A percentile compares a stretch with the other conserved stretches of the same genome.
phyloP scores from a whole-genome alignment of 1,284 basidiomycete genomes.

The Xerocomus minutiporus region DNA sequence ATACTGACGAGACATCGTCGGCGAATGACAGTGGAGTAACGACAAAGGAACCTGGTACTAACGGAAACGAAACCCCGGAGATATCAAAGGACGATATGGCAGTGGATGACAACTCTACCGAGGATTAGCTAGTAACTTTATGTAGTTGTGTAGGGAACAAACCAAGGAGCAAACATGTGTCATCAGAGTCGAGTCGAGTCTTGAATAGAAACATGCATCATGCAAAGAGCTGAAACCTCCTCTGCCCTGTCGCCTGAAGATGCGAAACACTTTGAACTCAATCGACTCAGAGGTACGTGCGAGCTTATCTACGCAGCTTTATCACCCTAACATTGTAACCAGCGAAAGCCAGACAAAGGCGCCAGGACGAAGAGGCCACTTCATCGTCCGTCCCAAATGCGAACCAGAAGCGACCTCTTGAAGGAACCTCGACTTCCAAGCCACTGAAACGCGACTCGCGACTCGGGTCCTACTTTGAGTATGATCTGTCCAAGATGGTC shows the following conservation, averaged over 20 bases:
- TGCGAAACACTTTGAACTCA: constrained; percentile 37
- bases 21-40: constrained; percentile 23
- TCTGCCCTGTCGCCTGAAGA: constrained; percentile 33
- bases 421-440: constrained; percentile 43
- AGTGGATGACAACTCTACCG: constrained; percentile 20
- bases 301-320: not conserved
- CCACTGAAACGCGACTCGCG: constrained; percentile 68
- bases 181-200: constrained; percentile 10
- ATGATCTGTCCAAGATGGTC: constrained; percentile 95
- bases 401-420: constrained; percentile 56
- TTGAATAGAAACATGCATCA: constrained; percentile 2
- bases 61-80: constrained; percentile 13
- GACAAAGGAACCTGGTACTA: constrained; percentile 20
- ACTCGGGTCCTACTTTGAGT: constrained; percentile 87
- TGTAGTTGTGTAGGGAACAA: not conserved
- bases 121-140: constrained; percentile 1
- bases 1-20: constrained; percentile 40
- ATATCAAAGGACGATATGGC: constrained; percentile 24
- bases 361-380: constrained; percentile 48
- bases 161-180: constrained; percentile 17
- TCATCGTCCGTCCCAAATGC: constrained; percentile 47
- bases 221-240: constrained; percentile 9
- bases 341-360: constrained; percentile 57
- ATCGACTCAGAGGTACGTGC: constrained; percentile 49
- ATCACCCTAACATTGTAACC: constrained; percentile 15